Percentiles rank a stretch among this genome's conserved stretches.
These are phyloP conservation scores for Neonectria hederae DNA, from an alignment of 2,329 filamentous ascomycete species.

Conservation along the genomic window DNA sequence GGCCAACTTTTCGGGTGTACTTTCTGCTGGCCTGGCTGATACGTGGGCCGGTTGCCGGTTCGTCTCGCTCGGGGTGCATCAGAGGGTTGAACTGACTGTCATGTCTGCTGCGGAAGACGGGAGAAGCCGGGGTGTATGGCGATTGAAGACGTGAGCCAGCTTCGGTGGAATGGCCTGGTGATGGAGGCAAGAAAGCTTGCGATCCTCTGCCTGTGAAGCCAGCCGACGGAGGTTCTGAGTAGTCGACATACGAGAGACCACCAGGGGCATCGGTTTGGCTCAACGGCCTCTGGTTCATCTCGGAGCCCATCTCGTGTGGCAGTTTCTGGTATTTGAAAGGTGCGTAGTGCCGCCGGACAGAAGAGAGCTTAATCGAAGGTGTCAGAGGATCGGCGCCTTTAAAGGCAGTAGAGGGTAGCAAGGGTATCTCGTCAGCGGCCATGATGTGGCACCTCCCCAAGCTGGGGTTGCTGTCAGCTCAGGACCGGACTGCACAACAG, in stretches of 20 bases:
- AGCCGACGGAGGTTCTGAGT: conserved; percentile 4
- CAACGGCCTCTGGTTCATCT: background rate
- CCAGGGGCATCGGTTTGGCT: background rate
- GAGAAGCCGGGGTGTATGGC: conserved; percentile 7
- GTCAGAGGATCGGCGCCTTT: background rate
- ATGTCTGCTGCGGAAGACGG: conserved; percentile 9
- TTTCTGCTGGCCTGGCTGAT: conserved; percentile 7
- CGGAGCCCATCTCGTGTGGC: background rate
- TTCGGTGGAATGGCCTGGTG: conserved; percentile 6
- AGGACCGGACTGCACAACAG: background rate
- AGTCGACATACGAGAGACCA: background rate
- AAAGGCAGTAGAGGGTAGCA: background rate
- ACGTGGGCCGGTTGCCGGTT: background rate
- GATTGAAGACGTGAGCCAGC: conserved; percentile 2
- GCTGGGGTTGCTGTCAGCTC: background rate
- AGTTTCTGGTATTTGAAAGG: background rate
- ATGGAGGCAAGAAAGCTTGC: background rate
- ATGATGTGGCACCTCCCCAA: background rate
- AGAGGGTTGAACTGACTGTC: conserved; percentile 17
- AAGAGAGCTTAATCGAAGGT: background rate
- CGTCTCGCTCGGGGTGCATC: background rate
- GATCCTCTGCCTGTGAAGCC: background rate
- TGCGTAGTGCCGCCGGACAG: background rate
- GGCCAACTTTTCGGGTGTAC: background rate
- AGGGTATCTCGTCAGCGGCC: background rate